These are phyloP conservation scores for Solanum paucissectum DNA, from an alignment of 257 asterid species.

Conservation along the genomic window DNA sequence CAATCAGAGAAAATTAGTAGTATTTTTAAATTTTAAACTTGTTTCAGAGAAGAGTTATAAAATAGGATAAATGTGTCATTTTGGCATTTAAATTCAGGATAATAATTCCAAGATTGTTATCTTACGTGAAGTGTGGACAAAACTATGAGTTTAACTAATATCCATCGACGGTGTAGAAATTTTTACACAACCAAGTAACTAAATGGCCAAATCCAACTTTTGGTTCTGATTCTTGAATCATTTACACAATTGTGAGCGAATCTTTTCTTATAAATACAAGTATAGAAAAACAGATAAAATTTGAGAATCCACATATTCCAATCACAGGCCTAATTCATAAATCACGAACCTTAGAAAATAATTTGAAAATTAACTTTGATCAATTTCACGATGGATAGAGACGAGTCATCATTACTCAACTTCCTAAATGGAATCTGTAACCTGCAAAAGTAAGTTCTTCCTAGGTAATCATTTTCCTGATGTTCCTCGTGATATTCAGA, in stretches of 20 bases:
- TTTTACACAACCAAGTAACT: too few relatives aligned
- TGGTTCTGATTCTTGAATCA: background rate
- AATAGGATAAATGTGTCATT: too few relatives aligned
- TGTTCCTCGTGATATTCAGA: accelerated
- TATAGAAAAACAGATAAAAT: too few relatives aligned
- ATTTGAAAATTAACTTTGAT: background rate
- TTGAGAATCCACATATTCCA: background rate
- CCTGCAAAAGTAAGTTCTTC: background rate
- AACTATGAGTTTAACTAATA: too few relatives aligned
- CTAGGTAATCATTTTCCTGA: background rate
- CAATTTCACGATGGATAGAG: slow-evolving; percentile 17
- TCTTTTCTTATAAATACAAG: background rate
- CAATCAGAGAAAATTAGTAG: background rate
- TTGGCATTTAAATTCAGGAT: too few relatives aligned
- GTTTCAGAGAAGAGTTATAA: too few relatives aligned
- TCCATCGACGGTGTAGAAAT: too few relatives aligned
- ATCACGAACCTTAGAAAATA: background rate
- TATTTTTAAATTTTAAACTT: too few relatives aligned
- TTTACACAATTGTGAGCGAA: background rate
- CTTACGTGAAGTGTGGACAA: too few relatives aligned
- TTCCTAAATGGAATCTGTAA: background rate
- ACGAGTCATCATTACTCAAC: slow-evolving; percentile 10
- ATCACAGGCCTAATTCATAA: background rate
- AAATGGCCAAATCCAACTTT: too few relatives aligned
- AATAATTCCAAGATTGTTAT: too few relatives aligned